These are phyloP conservation scores for Fonsecaea nubica DNA, from an alignment of 2,329 filamentous ascomycete species.

Conservation along the genomic window DNA sequence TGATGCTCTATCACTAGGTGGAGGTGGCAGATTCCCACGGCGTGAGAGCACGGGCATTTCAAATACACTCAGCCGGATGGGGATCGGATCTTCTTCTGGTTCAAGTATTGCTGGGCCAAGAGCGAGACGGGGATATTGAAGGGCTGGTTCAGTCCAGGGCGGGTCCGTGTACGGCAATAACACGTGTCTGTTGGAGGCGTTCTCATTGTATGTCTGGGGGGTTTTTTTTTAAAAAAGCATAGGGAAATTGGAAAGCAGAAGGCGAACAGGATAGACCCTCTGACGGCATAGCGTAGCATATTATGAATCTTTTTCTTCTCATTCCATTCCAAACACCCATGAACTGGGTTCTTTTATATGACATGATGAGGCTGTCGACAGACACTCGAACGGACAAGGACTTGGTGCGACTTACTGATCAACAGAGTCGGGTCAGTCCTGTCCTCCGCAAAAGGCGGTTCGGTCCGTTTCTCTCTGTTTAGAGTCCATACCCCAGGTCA, in stretches of 20 bases:
- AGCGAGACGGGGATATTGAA: slow-evolving; percentile 9
- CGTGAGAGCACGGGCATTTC: background rate
- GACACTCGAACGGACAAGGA: background rate
- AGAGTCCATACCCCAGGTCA: background rate
- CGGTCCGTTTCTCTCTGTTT: background rate
- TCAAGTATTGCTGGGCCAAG: background rate
- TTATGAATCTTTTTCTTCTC: background rate
- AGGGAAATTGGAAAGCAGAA: background rate
- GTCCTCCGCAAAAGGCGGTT: background rate
- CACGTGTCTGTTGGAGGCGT: background rate
- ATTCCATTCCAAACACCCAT: background rate
- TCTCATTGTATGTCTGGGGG: background rate
- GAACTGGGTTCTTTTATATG: background rate
- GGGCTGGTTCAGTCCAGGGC: background rate
- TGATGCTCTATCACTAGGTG: slow-evolving; percentile 23
- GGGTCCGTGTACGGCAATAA: background rate
- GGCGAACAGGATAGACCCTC: background rate
- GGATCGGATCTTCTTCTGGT: background rate
- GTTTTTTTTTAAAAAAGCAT: background rate
- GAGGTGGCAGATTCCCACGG: slow-evolving; percentile 5
- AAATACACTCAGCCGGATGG: background rate
- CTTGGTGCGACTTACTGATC: background rate
- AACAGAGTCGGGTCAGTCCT: background rate
- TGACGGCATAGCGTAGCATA: background rate
- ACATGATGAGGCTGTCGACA: background rate